Base-by-base conservation (phyloP, 1,284 basidiomycete species). In the Pseudozyma sp. region DNA sequence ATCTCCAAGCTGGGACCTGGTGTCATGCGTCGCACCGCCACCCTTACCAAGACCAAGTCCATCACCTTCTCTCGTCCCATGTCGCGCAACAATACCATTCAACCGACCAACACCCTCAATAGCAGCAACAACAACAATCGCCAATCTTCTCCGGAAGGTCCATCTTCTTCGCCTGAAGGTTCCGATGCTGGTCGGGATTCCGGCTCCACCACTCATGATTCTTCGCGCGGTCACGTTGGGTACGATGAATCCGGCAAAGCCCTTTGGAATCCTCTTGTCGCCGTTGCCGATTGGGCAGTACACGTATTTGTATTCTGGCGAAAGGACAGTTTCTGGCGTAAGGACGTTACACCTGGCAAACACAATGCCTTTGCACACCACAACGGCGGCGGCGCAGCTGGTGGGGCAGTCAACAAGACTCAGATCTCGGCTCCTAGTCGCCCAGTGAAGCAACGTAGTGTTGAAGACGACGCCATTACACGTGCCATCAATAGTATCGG, bases 1-100 rank as follows among this genome's bases (percentile, higher is more conserved):
- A 69, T 84, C 36, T 72, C 76, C 4, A 82, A 83, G 57, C 76
- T 83, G 14, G 79, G 79, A 0, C 82, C 83, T 0, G 59, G 62
- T 21, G 66, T 82, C 1, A 65, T 81, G 58, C 53, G 76, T n/a
- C 56, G 69, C 4, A 81, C 80, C 8, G 68, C 73, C 3, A 76
- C 73, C 8, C 51, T 76, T 5, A 70, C 73, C 53, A 68, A 71
- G 39, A 68, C 68, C 34, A 45, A 53, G 9, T 67, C 68, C 10
- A 71, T 76, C 49, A 68, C 68, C 6, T 70, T 75, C 31, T 69
- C 66, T 0, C 61, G 71, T 6, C 66, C 66, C 19, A 52, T 68
- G 21, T 65, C 61, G 14, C 58, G 71, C 10, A 70, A 25, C 51
- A 74, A 74, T 47, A 74, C 71, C 4, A 59, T 70, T n/a, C 60